Evolutionary conservation across 169 alveolate genomes (phyloP), one percentile per base, ranked within the genome.

Genomic region (Plasmodium chabaudi): DNA sequence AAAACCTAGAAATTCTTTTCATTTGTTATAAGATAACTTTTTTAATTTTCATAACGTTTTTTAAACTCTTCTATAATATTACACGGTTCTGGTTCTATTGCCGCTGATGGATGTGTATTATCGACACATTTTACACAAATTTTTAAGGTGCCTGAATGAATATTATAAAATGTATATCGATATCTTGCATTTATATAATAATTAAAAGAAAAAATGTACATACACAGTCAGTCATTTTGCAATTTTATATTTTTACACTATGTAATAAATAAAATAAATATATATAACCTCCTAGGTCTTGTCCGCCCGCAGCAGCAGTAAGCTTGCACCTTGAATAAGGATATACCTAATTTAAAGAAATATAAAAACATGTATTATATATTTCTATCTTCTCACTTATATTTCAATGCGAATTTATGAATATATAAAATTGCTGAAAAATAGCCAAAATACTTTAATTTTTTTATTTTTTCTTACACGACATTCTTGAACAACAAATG

Each of bases 71-170:
- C 75, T 27, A 82, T 55, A 47, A 68, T 71, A 49, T 82, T 82
- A 12, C 23, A 82, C 44, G 75, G 84, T 15, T 34, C 47, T 4
- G 70, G 13, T 17, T 17, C 70, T 51, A 17, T 82, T 10, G 56
- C 79, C n/a, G 42, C 15, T 5, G 90, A 51, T 10, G 90, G 90
- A 12, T 82, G 90, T 3, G 56, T 13, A 12, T n/a, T 56, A 17
- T 82, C 90, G 4, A 82, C 90, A 17, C 90, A 82, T 44, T 82
- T 82, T 19, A 82, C 90, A 46, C 84, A 82, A 51, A 82, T 21
- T 56, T 69, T 67, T 55, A 82, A 15, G 34, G 34, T 44, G 6
- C 75, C 88, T 75, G 39, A 5, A 23, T 61, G 34, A 34, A 46
- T 17, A 21, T 47, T 34, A 60, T 12, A 74, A 39, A 15, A 65